A percentile compares a stretch with the other conserved stretches of the same genome.
Evolutionary conservation across 768 basidiomycete genomes (phyloP).

Genomic region (Russula brevipes): DNA sequence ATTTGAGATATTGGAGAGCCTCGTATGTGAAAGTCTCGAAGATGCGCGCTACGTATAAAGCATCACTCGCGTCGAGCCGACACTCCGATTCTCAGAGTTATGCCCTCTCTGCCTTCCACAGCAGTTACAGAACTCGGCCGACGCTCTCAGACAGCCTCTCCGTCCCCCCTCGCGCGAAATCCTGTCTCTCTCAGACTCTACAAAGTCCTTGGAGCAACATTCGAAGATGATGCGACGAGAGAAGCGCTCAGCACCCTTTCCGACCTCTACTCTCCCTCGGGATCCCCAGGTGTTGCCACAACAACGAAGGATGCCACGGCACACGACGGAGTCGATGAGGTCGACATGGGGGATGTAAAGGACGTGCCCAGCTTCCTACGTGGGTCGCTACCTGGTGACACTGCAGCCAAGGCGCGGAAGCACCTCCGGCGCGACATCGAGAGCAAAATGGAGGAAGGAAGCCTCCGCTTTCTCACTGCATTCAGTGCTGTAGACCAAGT

Average conservation of each 20-base stretch:
- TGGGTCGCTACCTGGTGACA: slow-evolving; percentile 48
- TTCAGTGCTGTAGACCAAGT: slow-evolving; percentile 90
- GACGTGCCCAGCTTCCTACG: slow-evolving; percentile 31
- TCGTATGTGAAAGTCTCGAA: too few species aligned
- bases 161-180: slow-evolving; percentile 41
- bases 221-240: slow-evolving; percentile 67
- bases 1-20: too few species aligned
- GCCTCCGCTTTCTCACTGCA: slow-evolving; percentile 73
- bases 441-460: slow-evolving; percentile 72
- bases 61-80: too few species aligned
- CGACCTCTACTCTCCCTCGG: slow-evolving; percentile 54
- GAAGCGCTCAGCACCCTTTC: slow-evolving; percentile 84
- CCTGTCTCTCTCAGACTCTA: slow-evolving; percentile 85
- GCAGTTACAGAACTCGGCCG: slow-evolving; percentile 26
- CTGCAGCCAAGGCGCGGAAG: slow-evolving; percentile 69
- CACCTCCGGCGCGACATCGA: slow-evolving; percentile 84
- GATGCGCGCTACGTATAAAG: too few species aligned
- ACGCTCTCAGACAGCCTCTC: slow-evolving; percentile 23
- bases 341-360: slow-evolving; percentile 26
- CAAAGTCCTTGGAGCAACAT: slow-evolving; percentile 80
- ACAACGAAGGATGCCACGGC: slow-evolving; percentile 34
- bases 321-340: slow-evolving; percentile 34
- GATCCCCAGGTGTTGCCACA: slow-evolving; percentile 23
- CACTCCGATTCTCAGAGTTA: background rate
- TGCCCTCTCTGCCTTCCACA: slow-evolving; percentile 24